Conservation (phyloP, 2,329 filamentous ascomycete species). For the Aspergillus eucalypticola region DNA sequence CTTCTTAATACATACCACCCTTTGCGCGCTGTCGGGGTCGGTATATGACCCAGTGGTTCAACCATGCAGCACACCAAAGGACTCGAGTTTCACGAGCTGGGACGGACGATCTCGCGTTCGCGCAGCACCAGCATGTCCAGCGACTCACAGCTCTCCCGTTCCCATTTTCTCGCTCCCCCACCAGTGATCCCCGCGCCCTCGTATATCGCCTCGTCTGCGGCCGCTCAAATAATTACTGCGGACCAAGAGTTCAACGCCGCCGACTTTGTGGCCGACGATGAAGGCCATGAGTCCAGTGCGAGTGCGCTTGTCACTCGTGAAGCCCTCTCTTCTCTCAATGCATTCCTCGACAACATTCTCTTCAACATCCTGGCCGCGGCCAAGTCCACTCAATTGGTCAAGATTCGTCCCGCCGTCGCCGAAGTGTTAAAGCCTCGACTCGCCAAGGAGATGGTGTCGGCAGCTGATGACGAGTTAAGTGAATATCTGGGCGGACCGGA, state of each 20-base stretch:
- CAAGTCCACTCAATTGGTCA: constrained; percentile 72
- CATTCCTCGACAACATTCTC: constrained; percentile 88
- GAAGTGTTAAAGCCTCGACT: constrained; percentile 89
- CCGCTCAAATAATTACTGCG: constrained; percentile 87
- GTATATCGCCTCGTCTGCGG: constrained; percentile 85
- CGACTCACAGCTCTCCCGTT: constrained; percentile 35
- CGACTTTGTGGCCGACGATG: constrained; percentile 68
- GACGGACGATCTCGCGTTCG: constrained; percentile 33
- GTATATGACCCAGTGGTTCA: constrained; percentile 13
- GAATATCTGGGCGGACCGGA: constrained; percentile 82
- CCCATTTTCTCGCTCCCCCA: constrained; percentile 63
- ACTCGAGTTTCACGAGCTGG: constrained; percentile 33
- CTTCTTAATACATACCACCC: neutral
- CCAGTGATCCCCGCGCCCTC: constrained; percentile 73
- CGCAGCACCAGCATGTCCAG: constrained; percentile 44
- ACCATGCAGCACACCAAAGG: constrained; percentile 36
- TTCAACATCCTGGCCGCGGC: constrained; percentile 84
- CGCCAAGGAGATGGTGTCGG: constrained; percentile 77
- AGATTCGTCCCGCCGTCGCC: constrained; percentile 76
- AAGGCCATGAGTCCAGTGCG: constrained; percentile 64
- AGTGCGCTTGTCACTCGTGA: constrained; percentile 70
- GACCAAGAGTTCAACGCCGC: constrained; percentile 76
- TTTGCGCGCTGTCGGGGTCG: neutral
- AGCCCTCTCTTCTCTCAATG: constrained; percentile 79
- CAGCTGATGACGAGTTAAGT: constrained; percentile 80